These are phyloP conservation scores for Paecilomyces formosus DNA, from an alignment of 2,329 filamentous ascomycete genomes.

Conservation along the genomic window DNA sequence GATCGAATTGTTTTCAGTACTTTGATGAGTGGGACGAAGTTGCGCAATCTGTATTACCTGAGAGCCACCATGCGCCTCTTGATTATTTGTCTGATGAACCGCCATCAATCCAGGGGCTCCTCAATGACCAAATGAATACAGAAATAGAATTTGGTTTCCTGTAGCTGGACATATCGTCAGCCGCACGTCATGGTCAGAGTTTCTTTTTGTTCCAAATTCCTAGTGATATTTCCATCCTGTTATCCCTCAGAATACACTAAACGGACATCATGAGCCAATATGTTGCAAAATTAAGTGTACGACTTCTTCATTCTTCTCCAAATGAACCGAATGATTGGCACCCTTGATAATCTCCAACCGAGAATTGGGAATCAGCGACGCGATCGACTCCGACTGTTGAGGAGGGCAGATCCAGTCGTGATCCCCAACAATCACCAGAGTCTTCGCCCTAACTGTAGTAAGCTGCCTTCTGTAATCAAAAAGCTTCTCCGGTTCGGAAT, in stretches of 20 bases:
- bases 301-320: neutral
- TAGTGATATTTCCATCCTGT: too few relatives aligned
- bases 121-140: neutral
- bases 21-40: neutral
- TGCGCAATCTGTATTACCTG: neutral
- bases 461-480: constrained; percentile 20
- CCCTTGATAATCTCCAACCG: neutral
- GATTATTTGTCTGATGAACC: neutral
- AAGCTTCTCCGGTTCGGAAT: neutral
- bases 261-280: neutral
- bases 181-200: neutral
- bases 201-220: neutral
- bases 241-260: too few relatives aligned
- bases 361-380: neutral
- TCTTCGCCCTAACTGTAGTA: constrained; percentile 22
- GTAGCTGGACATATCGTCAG: neutral
- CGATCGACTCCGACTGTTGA: constrained; percentile 4
- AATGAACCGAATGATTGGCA: neutral
- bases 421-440: constrained; percentile 30
- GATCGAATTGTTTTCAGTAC: neutral
- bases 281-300: neutral
- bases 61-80: neutral
- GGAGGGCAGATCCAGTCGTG: constrained; percentile 36
- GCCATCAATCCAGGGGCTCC: neutral
- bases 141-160: neutral